phyloP scores from a whole-genome alignment of 768 basidiomycete genomes.

The Suillus weaverae region DNA sequence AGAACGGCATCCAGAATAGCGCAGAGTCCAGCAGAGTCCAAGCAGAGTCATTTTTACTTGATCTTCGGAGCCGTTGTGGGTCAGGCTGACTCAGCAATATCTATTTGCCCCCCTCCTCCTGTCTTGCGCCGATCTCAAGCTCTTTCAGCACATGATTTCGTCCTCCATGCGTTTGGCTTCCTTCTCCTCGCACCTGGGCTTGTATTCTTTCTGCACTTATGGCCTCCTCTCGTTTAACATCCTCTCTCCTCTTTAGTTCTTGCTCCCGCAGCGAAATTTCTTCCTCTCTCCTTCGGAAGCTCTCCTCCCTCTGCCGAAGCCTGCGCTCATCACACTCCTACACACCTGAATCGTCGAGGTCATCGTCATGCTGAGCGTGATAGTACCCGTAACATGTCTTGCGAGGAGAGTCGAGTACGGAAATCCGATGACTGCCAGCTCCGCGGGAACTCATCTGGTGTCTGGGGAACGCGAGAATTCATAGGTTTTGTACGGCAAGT shows the following conservation, averaged over 20 bases:
- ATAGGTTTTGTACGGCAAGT: conserved; percentile 26
- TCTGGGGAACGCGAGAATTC: conserved; percentile 30
- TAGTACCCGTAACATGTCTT: conserved; percentile 26
- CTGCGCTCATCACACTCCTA: conserved; percentile 31
- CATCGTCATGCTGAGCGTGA: conserved; percentile 23
- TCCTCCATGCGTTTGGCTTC: conserved; percentile 23
- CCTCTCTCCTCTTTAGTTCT: conserved; percentile 17
- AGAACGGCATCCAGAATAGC: no score
- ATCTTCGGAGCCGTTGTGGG: background rate
- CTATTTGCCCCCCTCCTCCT: conserved; percentile 20
- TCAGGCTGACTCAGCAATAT: background rate
- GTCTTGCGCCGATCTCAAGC: conserved; percentile 20
- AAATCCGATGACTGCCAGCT: conserved; percentile 32
- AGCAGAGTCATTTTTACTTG: background rate
- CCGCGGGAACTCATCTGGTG: conserved; percentile 26
- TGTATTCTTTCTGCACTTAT: background rate
- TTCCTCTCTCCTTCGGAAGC: conserved; percentile 32
- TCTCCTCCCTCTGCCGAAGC: conserved; percentile 33
- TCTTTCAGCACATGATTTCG: conserved; percentile 32
- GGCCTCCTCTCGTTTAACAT: background rate
- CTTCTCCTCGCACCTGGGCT: conserved; percentile 12
- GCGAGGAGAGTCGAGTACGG: conserved; percentile 26
- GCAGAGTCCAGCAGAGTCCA: no score
- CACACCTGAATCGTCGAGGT: conserved; percentile 28
- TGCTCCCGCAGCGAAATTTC: conserved; percentile 7